phyloP scores from a whole-genome alignment of 2,329 filamentous ascomycete genomes.

The Penicillium sp. region DNA sequence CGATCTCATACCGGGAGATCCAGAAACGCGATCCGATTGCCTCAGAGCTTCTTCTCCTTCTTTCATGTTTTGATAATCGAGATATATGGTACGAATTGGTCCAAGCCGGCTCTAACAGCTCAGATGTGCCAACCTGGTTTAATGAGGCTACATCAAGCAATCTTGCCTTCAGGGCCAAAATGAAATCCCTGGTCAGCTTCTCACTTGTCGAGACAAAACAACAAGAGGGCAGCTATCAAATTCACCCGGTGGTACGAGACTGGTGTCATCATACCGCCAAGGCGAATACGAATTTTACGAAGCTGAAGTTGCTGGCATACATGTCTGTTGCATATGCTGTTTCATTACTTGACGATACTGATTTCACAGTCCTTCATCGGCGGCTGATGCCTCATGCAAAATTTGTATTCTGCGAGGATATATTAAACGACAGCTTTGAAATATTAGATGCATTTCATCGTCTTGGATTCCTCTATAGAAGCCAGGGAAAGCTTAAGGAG shows the following conservation, averaged over 20 bases:
- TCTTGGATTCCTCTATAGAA: conserved; percentile 13
- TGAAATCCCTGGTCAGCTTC: conserved; percentile 22
- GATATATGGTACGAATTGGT: conserved; percentile 48
- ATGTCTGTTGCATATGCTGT: conserved; percentile 18
- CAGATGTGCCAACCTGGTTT: conserved; percentile 16
- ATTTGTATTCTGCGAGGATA: neutral
- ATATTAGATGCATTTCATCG: neutral
- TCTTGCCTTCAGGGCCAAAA: conserved; percentile 19
- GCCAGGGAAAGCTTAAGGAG: conserved; percentile 2
- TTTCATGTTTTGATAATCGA: conserved; percentile 43
- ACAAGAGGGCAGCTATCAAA: conserved; percentile 23
- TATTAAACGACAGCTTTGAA: neutral
- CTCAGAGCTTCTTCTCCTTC: conserved; percentile 37
- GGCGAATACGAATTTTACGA: too few relatives aligned
- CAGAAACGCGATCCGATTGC: conserved; percentile 25
- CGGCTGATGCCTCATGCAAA: conserved; percentile 3
- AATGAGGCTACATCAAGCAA: conserved; percentile 9
- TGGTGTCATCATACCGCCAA: conserved; percentile 17
- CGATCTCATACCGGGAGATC: conserved; percentile 36
- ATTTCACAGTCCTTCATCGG: neutral
- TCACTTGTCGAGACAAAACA: conserved; percentile 24
- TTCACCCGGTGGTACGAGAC: conserved; percentile 26
- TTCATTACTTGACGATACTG: neutral
- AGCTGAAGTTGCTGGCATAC: conserved; percentile 16
- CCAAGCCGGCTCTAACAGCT: conserved; percentile 6